Conservation (phyloP, 495 filamentous ascomycete species). For the Neurospora tetraspora region DNA sequence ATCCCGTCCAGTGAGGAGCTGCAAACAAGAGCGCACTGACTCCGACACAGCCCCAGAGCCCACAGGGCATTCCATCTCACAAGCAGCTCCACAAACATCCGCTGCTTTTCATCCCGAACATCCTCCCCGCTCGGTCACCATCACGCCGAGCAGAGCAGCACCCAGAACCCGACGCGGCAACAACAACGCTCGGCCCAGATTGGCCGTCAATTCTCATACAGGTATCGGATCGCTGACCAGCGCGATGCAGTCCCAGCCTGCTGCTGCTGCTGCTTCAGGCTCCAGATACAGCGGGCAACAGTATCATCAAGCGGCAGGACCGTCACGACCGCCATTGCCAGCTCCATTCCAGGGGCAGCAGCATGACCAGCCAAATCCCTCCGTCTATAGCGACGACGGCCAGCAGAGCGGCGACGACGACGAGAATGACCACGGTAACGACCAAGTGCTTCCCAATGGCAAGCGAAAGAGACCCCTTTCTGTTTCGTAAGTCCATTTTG, state of each 20-base stretch:
- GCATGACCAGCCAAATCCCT: slow-evolving; percentile 4
- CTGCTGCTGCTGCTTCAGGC: not conserved
- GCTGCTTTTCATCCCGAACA: not conserved
- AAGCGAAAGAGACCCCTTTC: slow-evolving; percentile 50
- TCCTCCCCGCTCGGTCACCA: not conserved
- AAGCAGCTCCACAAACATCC: not conserved
- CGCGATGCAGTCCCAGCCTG: slow-evolving; percentile 19
- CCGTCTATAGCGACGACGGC: slow-evolving; percentile 18
- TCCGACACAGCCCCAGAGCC: not conserved
- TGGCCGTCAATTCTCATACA: not conserved
- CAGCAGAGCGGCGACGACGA: slow-evolving; percentile 31
- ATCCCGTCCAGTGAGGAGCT: not conserved
- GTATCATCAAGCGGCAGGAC: slow-evolving; percentile 4
- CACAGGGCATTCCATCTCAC: not conserved
- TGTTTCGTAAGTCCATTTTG: slow-evolving; percentile 36
- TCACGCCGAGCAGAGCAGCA: not conserved
- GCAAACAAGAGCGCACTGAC: not conserved
- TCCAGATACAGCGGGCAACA: slow-evolving; percentile 10
- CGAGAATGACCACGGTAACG: slow-evolving; percentile 31
- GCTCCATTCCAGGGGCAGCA: slow-evolving; percentile 4
- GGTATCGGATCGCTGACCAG: not conserved
- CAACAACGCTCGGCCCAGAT: not conserved
- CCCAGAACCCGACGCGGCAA: not conserved
- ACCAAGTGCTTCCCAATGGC: slow-evolving; percentile 30
- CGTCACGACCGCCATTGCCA: not conserved